These are phyloP conservation scores for Aurifilum marmelostoma DNA, from an alignment of 2,329 filamentous ascomycete genomes.

Conservation along the genomic window DNA sequence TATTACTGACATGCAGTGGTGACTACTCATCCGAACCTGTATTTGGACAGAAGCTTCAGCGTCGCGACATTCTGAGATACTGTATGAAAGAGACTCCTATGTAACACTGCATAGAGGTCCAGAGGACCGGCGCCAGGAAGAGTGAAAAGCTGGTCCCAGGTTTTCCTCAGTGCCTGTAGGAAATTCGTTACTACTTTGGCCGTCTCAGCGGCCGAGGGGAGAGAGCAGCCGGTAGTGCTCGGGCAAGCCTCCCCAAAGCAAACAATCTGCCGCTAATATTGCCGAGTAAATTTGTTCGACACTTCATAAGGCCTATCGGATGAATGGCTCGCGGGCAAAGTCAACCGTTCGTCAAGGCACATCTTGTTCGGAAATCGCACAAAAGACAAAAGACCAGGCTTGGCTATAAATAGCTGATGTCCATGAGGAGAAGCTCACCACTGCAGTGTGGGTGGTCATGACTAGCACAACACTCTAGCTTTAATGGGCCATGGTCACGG, in stretches of 20 bases:
- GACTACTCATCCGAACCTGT: neutral
- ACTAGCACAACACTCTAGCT: neutral
- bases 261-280: neutral
- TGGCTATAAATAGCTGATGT: conserved; percentile 11
- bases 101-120: neutral
- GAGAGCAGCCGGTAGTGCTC: neutral
- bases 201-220: neutral
- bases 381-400: neutral
- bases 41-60: too few species aligned
- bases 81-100: too few species aligned
- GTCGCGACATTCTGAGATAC: neutral
- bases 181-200: neutral
- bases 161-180: neutral
- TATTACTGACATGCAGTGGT: neutral
- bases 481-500: neutral
- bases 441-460: neutral
- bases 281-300: neutral
- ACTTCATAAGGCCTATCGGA: neutral
- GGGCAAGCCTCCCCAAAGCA: neutral
- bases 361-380: neutral
- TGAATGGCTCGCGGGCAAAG: neutral
- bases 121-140: neutral
- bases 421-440: neutral
- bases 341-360: neutral
- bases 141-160: neutral